Conservation (phyloP, 805 yeast species). For the Jamesozyma rosinii region DNA sequence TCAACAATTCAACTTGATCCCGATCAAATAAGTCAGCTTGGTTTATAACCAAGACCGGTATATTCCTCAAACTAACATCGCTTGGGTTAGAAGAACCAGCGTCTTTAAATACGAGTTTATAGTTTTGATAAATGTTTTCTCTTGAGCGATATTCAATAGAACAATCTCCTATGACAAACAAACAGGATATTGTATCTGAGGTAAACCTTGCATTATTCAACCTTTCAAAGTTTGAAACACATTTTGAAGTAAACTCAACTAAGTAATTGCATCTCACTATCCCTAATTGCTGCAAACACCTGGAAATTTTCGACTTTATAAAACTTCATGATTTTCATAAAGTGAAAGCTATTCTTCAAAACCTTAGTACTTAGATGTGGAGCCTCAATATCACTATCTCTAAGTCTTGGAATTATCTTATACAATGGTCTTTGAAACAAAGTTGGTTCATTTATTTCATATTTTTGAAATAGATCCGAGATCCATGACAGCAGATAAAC, state of each 20-base stretch:
- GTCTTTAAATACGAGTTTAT: not conserved
- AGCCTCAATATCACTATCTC: slow-evolving; percentile 5
- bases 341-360: slow-evolving; percentile 12
- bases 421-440: slow-evolving; percentile 5
- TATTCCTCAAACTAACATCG: not conserved
- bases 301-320: slow-evolving; percentile 14
- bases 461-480: slow-evolving; percentile 4
- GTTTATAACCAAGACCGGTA: slow-evolving; percentile 11
- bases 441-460: not conserved
- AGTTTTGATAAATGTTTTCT: not conserved
- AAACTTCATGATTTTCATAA: slow-evolving; percentile 20
- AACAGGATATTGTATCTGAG: slow-evolving; percentile 16
- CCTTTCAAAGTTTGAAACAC: slow-evolving; percentile 25
- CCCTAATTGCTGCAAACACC: slow-evolving; percentile 23
- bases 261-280: slow-evolving; percentile 20
- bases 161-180: slow-evolving; percentile 23
- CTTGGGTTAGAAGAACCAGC: not conserved
- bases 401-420: slow-evolving; percentile 10
- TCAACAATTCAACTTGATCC: slow-evolving; percentile 17
- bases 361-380: slow-evolving; percentile 8
- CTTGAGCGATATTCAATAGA: slow-evolving; percentile 4
- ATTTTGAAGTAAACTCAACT: slow-evolving; percentile 27
- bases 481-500: slow-evolving; percentile 22
- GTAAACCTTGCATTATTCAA: slow-evolving; percentile 19
- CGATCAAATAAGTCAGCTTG: slow-evolving; percentile 21